Conservation (phyloP, 2,329 filamentous ascomycete genomes). For the Aureobasidium sp. region DNA sequence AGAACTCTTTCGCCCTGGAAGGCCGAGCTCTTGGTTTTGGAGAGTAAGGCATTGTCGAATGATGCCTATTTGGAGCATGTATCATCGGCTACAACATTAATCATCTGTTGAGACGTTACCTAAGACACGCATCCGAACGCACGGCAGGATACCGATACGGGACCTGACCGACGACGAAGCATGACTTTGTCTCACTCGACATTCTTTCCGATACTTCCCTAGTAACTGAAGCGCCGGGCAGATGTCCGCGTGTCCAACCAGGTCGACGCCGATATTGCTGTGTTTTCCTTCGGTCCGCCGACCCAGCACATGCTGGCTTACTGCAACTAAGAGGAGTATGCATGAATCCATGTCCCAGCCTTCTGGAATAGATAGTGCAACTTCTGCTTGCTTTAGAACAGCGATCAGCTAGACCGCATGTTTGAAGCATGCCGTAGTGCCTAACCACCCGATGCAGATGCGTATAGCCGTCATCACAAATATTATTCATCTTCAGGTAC, state of each 20-base stretch:
- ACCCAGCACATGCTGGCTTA: neutral
- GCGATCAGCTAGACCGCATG: neutral
- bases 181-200: neutral
- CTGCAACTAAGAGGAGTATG: conserved; percentile 1
- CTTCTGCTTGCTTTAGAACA: neutral
- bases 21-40: neutral
- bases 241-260: neutral
- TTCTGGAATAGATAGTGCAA: neutral
- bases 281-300: neutral
- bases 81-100: neutral
- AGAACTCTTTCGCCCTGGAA: neutral
- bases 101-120: neutral
- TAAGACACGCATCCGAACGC: neutral
- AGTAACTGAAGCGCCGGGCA: neutral
- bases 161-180: neutral
- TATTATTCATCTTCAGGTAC: neutral
- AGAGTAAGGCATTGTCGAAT: neutral
- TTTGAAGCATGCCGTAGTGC: neutral
- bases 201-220: neutral
- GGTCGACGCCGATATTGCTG: neutral
- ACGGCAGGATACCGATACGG: neutral
- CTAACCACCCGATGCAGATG: neutral
- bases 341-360: neutral
- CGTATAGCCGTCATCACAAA: neutral
- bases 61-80: neutral